phyloP scores from a whole-genome alignment of 257 asterid species.

The Mitragyna speciosa region DNA sequence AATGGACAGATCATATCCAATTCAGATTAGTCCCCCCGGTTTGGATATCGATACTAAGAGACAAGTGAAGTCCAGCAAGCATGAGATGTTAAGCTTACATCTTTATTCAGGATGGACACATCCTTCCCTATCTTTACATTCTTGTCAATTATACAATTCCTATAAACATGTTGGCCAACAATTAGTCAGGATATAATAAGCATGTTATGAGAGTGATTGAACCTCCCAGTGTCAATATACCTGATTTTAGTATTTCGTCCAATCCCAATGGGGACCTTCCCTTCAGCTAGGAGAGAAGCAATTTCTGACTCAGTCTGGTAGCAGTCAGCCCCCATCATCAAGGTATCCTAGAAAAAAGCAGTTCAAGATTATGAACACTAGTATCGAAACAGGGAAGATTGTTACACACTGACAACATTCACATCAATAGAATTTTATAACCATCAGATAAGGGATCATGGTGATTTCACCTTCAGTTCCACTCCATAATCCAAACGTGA shows the following conservation, averaged over 20 bases:
- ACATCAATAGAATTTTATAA: background rate
- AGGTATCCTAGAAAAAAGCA: constrained; percentile 54
- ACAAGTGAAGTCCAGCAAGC: background rate
- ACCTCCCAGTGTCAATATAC: constrained; percentile 30
- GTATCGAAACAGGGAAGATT: background rate
- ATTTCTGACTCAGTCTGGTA: constrained; percentile 94
- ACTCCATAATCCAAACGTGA: constrained; percentile 91
- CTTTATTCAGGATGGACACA: constrained; percentile 79
- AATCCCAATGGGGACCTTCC: constrained; percentile 82
- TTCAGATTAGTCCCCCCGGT: background rate
- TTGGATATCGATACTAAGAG: background rate
- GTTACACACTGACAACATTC: background rate
- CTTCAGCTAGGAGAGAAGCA: constrained; percentile 77
- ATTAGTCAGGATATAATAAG: background rate
- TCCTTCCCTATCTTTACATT: constrained; percentile 82
- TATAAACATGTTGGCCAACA: constrained; percentile 15
- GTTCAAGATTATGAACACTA: too few species aligned
- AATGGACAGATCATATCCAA: background rate
- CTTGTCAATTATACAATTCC: constrained; percentile 94
- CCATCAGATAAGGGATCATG: background rate
- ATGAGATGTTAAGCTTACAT: constrained; percentile 47
- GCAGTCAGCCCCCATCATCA: constrained; percentile 89
- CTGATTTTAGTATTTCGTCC: constrained; percentile 86
- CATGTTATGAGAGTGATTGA: background rate
- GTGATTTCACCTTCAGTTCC: constrained; percentile 62